Conservation (phyloP, 495 filamentous ascomycete genomes). For the Chaetomium cochliodes region DNA sequence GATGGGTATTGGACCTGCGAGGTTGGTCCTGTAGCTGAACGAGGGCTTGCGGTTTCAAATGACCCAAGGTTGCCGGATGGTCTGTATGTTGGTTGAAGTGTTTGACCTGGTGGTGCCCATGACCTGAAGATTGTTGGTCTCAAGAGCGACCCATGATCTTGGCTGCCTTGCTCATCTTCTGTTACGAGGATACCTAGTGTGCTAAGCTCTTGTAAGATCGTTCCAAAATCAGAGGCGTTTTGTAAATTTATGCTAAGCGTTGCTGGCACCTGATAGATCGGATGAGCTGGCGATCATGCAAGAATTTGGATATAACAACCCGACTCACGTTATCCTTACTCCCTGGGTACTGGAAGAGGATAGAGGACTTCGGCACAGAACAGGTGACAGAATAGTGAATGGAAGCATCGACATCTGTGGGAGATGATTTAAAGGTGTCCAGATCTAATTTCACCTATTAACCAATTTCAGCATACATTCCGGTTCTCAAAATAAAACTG, state of each 20-base stretch:
- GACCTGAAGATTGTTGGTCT: neutral
- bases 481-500: too few relatives aligned
- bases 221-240: slow-evolving; percentile 21
- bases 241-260: slow-evolving; percentile 26
- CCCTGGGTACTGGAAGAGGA: slow-evolving; percentile 28
- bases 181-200: slow-evolving; percentile 19
- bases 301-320: too few relatives aligned
- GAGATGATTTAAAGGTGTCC: slow-evolving; percentile 18
- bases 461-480: neutral
- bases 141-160: neutral
- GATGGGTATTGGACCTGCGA: slow-evolving; percentile 9
- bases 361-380: slow-evolving; percentile 10
- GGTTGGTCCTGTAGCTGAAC: neutral
- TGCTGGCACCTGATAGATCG: neutral
- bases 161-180: neutral
- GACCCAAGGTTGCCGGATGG: slow-evolving; percentile 2
- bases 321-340: slow-evolving; percentile 14
- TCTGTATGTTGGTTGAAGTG: neutral
- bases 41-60: slow-evolving; percentile 8
- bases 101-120: neutral
- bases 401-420: neutral
- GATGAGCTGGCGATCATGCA: neutral
- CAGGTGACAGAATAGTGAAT: slow-evolving; percentile 20
- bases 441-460: slow-evolving; percentile 29
- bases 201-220: slow-evolving; percentile 22